Evolutionary conservation across 2,329 filamentous ascomycete species (phyloP), one percentile per base, ranked within the genome.

Genomic region (Talaromyces amestolkiae): DNA sequence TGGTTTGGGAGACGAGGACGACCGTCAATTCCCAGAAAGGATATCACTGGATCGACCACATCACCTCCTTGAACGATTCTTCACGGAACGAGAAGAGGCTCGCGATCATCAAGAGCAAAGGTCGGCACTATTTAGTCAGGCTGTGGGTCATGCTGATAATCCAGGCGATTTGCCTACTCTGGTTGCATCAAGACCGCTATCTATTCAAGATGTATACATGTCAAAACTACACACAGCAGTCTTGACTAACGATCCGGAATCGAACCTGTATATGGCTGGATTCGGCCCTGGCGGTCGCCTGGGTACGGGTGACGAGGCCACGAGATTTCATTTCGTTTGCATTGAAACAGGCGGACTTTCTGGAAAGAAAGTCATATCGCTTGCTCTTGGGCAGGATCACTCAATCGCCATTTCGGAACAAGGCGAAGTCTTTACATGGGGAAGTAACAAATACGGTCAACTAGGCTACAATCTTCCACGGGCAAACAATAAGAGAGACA

Each of bases 371-470:
- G 84, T 97, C 5, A 81, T 85, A 2, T 86, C 88, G n/a, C 85
- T 97, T 56, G 92, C 93, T 1, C 83, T 99, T 3, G 95, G 95
- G 0, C 92, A 96, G 74, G 95, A 97, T 70, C 95, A 99, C 75
- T 91, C 91, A 3, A 83, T 99, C 75, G 94, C 92, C 1, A 82
- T 98, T 6, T 91, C 91, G 3, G 88, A 88, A n/a, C 85, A 89
- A 62, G 94, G 95, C n/a, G 92, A 96, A 70, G 86, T 97, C 6
- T 97, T 92, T 82, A 95, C 92, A 1, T 99, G 95, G 95, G 95
- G 95, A 8, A 91, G 90, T 69, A 98, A 97, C 72, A 88, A 85
- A 8, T 89, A 87, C 74, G 92, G 90, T 1, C 94, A 98, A 75
- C 84, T 99, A 15, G 95, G 95, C 5, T 98, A 97, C 75, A 81